These are phyloP conservation scores for Pyricularia sp. DNA, from an alignment of 2,329 filamentous ascomycete species.

Conservation along the genomic window DNA sequence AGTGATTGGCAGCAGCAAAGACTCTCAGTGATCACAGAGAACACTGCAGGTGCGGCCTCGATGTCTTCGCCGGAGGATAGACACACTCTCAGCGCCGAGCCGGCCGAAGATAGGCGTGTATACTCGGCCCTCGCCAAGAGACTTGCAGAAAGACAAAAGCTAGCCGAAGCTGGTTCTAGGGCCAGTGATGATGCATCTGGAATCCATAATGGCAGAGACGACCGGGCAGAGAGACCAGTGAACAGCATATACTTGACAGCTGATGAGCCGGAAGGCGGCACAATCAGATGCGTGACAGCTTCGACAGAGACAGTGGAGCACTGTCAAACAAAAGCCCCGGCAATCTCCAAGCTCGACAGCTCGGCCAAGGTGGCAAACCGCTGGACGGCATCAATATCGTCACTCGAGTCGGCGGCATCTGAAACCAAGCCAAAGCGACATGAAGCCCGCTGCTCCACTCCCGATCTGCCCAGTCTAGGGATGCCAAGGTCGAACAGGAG, in stretches of 20 bases:
- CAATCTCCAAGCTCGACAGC: background rate
- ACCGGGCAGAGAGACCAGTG: background rate
- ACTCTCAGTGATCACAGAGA: constrained; percentile 52
- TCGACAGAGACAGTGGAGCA: background rate
- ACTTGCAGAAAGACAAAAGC: constrained; percentile 26
- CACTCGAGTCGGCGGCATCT: background rate
- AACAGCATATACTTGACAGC: background rate
- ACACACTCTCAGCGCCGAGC: constrained; percentile 11
- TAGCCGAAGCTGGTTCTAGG: background rate
- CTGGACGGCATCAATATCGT: background rate
- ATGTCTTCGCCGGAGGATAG: constrained; percentile 16
- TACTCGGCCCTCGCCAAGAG: constrained; percentile 52
- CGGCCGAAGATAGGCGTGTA: constrained; percentile 26
- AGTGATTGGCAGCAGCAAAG: constrained; percentile 39
- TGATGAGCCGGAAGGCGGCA: background rate
- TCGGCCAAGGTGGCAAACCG: background rate
- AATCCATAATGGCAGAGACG: background rate
- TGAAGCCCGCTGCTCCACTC: background rate
- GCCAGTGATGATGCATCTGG: background rate
- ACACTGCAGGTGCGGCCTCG: constrained; percentile 27
- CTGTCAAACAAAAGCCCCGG: background rate
- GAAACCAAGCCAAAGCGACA: background rate
- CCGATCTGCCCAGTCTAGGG: background rate
- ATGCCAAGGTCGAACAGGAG: constrained; percentile 17
- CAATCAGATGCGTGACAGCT: background rate